A percentile compares a stretch with the other conserved stretches of the same genome.
These are phyloP conservation scores for Solanum chaucha DNA, from an alignment of 257 asterid genomes.

Conservation along the genomic window DNA sequence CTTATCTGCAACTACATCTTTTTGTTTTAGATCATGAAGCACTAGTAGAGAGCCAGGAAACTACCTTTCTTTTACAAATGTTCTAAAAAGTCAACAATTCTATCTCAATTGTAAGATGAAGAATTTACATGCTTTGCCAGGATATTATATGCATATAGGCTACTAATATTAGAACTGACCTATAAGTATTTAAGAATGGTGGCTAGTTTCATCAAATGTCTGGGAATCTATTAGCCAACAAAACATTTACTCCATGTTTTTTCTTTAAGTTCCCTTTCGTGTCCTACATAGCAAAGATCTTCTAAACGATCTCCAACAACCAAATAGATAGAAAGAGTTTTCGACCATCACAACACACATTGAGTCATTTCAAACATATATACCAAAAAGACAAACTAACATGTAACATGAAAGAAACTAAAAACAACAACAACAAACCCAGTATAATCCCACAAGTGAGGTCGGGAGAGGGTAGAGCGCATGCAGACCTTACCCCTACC, in stretches of 20 bases:
- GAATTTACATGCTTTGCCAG: not conserved
- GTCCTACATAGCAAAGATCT: not conserved
- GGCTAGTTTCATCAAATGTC: not conserved
- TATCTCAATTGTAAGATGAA: not conserved
- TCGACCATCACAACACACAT: not conserved
- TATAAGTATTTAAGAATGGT: not conserved
- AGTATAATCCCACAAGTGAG: not conserved
- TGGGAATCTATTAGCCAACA: not conserved
- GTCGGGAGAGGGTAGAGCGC: not conserved
- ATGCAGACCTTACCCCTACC: not conserved
- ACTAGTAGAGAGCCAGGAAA: not conserved
- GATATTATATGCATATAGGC: not conserved
- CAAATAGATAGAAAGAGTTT: not conserved
- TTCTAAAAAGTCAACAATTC: not conserved
- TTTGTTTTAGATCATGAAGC: not conserved
- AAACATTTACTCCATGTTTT: not conserved
- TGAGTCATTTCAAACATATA: not conserved
- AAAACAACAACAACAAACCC: not conserved
- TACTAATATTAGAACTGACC: not conserved
- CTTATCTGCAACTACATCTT: not conserved
- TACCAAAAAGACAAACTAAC: not conserved
- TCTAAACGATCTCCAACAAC: not conserved
- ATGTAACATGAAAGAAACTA: not conserved
- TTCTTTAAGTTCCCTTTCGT: not conserved
- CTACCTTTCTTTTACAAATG: not conserved